These are phyloP conservation scores for Sordaria brevicollis DNA, from an alignment of 495 filamentous ascomycete species.

Conservation along the genomic window DNA sequence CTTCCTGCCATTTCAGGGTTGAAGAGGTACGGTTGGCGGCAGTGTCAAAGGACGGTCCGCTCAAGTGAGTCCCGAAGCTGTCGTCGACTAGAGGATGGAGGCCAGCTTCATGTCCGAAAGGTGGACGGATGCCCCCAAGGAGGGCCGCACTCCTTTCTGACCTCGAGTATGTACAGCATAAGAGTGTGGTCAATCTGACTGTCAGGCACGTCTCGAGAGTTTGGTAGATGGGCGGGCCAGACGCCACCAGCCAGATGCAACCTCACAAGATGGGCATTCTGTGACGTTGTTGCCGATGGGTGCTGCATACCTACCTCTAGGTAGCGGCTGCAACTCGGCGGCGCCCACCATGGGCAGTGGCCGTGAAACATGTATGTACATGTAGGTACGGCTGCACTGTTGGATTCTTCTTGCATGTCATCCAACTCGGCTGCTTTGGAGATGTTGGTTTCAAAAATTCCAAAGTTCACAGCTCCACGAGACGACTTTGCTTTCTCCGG, in stretches of 20 bases:
- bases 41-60: not conserved
- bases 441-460: not conserved
- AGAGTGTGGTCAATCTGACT: not conserved
- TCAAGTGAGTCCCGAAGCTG: not conserved
- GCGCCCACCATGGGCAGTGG: not conserved
- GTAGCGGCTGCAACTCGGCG: not conserved
- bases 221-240: not conserved
- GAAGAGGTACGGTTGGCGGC: not conserved
- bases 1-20: not conserved
- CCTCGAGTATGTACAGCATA: not conserved
- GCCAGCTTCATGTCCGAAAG: not conserved
- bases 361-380: not conserved
- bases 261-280: not conserved
- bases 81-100: not conserved
- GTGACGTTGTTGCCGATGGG: not conserved
- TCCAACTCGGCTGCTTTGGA: not conserved
- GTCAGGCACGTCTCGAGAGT: not conserved
- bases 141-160: constrained; percentile 3
- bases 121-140: constrained; percentile 18
- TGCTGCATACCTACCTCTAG: not conserved
- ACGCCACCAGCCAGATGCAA: not conserved
- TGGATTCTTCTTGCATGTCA: not conserved
- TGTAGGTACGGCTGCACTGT: not conserved
- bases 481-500: not conserved
- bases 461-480: not conserved